phyloP scores from a whole-genome alignment of 2,329 filamentous ascomycete species.

The Coniochaeta hoffmannii region DNA sequence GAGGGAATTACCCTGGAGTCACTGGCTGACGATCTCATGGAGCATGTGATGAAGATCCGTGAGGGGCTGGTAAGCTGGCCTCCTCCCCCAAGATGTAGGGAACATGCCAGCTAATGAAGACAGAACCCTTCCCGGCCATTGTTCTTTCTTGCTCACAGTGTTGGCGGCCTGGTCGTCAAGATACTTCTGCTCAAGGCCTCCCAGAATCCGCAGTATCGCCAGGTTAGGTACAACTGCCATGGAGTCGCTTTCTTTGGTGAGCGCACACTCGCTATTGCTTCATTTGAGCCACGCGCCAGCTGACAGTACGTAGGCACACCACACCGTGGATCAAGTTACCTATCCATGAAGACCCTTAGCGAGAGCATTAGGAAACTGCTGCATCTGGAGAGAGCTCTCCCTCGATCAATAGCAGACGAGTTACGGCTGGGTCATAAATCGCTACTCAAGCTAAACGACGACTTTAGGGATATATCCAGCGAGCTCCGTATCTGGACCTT shows the following conservation, averaged over 20 bases:
- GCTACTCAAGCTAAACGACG: slow-evolving; percentile 42
- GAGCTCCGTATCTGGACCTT: slow-evolving; percentile 57
- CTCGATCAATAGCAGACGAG: slow-evolving; percentile 39
- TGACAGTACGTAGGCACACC: slow-evolving; percentile 38
- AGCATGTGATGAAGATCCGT: slow-evolving; percentile 29
- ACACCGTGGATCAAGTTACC: slow-evolving; percentile 55
- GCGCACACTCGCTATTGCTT: slow-evolving; percentile 7
- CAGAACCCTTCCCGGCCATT: slow-evolving; percentile 37
- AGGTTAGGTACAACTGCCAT: slow-evolving; percentile 48
- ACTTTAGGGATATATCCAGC: slow-evolving; percentile 47
- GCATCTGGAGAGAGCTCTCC: slow-evolving; percentile 42
- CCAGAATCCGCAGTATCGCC: slow-evolving; percentile 26
- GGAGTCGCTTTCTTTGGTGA: slow-evolving; percentile 54
- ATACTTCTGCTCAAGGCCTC: slow-evolving; percentile 43
- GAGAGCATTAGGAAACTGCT: slow-evolving; percentile 46
- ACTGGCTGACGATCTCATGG: slow-evolving; percentile 39
- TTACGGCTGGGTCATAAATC: slow-evolving; percentile 42
- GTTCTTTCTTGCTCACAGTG: slow-evolving; percentile 54
- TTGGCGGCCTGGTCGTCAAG: slow-evolving; percentile 55
- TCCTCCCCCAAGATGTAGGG: too few species aligned
- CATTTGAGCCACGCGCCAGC: not conserved
- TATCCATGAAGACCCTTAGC: slow-evolving; percentile 50
- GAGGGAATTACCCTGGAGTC: slow-evolving; percentile 34
- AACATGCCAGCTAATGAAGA: not conserved
- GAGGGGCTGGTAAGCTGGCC: slow-evolving; percentile 10